phyloP scores from a whole-genome alignment of 495 filamentous ascomycete genomes.

The Cercophora newfieldiana region DNA sequence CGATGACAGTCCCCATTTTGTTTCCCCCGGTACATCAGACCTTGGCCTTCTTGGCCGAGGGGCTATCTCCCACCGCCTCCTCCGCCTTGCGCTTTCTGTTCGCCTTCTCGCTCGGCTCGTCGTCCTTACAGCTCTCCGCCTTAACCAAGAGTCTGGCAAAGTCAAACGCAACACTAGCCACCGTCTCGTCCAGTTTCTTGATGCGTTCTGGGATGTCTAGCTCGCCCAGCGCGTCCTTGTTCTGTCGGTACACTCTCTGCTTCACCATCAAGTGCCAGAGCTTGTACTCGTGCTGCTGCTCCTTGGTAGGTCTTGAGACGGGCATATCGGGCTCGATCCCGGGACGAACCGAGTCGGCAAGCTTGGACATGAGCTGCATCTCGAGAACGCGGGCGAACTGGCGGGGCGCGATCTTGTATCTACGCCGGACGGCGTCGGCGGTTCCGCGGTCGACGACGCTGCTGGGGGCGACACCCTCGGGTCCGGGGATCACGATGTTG shows the following conservation, averaged over 20 bases:
- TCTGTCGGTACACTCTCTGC: conserved; percentile 76
- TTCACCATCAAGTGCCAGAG: conserved; percentile 86
- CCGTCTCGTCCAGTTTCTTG: conserved; percentile 76
- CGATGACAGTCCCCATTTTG: too few relatives aligned
- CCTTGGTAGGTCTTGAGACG: conserved; percentile 30
- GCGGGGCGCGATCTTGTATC: conserved; percentile 77
- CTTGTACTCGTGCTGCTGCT: conserved; percentile 56
- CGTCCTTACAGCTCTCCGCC: conserved; percentile 20
- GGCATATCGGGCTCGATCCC: conserved; percentile 28
- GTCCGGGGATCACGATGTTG: conserved; percentile 33
- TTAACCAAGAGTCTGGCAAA: conserved; percentile 66
- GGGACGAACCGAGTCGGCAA: conserved; percentile 63
- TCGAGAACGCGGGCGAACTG: conserved; percentile 87
- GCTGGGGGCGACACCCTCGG: conserved; percentile 52
- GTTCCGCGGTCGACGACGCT: conserved; percentile 61
- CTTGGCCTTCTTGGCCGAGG: background rate
- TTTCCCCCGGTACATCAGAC: too few relatives aligned
- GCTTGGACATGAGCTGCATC: conserved; percentile 79
- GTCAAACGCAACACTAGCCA: conserved; percentile 76
- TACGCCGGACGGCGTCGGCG: conserved; percentile 60
- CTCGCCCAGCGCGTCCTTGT: conserved; percentile 74
- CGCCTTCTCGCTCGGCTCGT: background rate
- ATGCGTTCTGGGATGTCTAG: conserved; percentile 74
- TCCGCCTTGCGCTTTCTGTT: conserved; percentile 7
- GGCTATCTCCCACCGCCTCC: background rate